Base-by-base conservation (phyloP, 1,139 yeast genomes). In the Debaryomycetaceae sp. region DNA sequence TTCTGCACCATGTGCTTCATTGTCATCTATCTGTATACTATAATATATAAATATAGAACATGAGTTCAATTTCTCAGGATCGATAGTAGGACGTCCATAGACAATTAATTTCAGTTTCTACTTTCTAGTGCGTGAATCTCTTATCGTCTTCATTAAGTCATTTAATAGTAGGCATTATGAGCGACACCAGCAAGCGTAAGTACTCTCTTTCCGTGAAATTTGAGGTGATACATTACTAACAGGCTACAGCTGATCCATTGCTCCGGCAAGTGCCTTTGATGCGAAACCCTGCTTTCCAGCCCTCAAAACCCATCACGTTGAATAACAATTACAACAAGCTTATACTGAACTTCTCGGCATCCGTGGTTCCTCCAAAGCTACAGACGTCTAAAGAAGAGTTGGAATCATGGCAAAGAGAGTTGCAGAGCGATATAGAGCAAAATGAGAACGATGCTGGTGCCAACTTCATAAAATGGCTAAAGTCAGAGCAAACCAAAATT, bases 211-310 rank as follows among this genome's bases (percentile, higher is more conserved):
- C 17, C 30, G n/a, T 18, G 7, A 8, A 17, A 16, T 15, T 17
- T 28, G 30, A 7, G 17, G n/a, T n/a, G n/a, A 3, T 15, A 16
- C n/a, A 33, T 17, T 37, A 34, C 35, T 36, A 41, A 47, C 46
- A 17, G 22, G 30, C 41, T 26, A 33, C 32, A 77, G 82, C 79
- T 31, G 82, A 79, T 47, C 69, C 76, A 0, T 45, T 73, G 11
- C 63, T 80, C 17, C 65, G 73, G 28, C 83, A 79, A 46, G 75
- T 81, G 1, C 86, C 87, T 0, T 64, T 81, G 34, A 72, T 79
- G 11, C 68, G 75, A 35, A 78, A 81, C 40, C 85, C 83, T 0
- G 61, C 67, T 17, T 71, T 64, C 48, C 75, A 70, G 42, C 79
- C 83, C 0, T 85, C 87, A 4, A 77, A 73, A 48, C 77, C 85